Percentiles rank a stretch among this genome's conserved stretches.
Conservation (phyloP, 1,139 yeast species). For the Debaryomycetaceae sp. region DNA sequence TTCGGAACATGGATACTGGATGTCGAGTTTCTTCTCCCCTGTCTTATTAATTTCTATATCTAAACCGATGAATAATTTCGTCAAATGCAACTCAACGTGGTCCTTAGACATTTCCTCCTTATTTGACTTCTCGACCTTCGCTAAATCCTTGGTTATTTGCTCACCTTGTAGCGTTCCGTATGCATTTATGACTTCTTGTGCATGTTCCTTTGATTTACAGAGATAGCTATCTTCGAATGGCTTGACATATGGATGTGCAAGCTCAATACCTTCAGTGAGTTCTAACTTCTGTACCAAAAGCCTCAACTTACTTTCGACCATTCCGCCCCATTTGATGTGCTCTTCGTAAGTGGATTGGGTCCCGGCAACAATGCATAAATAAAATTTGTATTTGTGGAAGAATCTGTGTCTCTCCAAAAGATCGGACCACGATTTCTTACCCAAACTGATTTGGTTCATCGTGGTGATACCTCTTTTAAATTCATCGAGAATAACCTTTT, state of each 20-base stretch:
- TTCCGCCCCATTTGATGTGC: slow-evolving; percentile 85
- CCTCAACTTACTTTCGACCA: slow-evolving; percentile 86
- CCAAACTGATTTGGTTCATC: slow-evolving; percentile 64
- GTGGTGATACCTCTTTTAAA: slow-evolving; percentile 70
- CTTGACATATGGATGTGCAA: slow-evolving; percentile 91
- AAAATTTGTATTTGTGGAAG: slow-evolving; percentile 80
- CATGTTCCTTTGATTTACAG: slow-evolving; percentile 52
- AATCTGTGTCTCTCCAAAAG: slow-evolving; percentile 76
- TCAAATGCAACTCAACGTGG: slow-evolving; percentile 47
- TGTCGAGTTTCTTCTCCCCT: slow-evolving; percentile 68
- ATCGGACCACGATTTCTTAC: slow-evolving; percentile 69
- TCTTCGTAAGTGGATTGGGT: slow-evolving; percentile 68
- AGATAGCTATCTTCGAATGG: slow-evolving; percentile 59
- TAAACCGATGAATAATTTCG: slow-evolving; percentile 79
- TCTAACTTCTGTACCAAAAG: slow-evolving; percentile 80
- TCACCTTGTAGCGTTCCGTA: slow-evolving; percentile 52
- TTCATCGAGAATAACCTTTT: slow-evolving; percentile 71
- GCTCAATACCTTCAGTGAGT: slow-evolving; percentile 61
- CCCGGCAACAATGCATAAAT: slow-evolving; percentile 76
- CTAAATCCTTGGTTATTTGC: slow-evolving; percentile 6
- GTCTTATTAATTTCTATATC: slow-evolving; percentile 50
- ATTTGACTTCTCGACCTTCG: not conserved
- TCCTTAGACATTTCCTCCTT: slow-evolving; percentile 1
- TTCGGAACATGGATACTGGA: slow-evolving; percentile 89
- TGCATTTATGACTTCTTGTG: slow-evolving; percentile 50